A percentile compares a stretch with the other conserved stretches of the same genome.
These are phyloP conservation scores for Mitragyna speciosa DNA, from an alignment of 257 asterid species.

Conservation along the genomic window DNA sequence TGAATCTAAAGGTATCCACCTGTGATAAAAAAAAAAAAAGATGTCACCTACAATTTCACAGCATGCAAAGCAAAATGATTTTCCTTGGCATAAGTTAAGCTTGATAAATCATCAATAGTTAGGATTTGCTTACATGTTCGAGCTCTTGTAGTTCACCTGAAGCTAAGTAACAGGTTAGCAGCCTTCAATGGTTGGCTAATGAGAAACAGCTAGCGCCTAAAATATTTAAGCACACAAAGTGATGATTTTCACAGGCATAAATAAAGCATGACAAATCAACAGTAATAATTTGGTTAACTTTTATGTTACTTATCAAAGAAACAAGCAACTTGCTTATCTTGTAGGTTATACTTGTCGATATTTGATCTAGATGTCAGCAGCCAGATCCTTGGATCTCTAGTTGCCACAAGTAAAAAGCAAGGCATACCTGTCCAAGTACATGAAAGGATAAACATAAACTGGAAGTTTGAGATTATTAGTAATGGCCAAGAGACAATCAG, in stretches of 20 bases:
- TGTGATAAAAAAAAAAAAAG: too few species aligned
- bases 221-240: neutral
- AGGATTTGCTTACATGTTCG: neutral
- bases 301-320: neutral
- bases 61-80: neutral
- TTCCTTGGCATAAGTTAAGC: neutral
- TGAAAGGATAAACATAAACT: neutral
- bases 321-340: neutral
- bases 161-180: too few species aligned
- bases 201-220: neutral
- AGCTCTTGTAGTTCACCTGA: neutral
- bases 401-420: neutral
- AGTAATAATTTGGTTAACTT: neutral
- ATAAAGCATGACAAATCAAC: neutral
- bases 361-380: neutral
- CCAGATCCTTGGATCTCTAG: conserved; percentile 2
- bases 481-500: neutral
- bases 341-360: neutral
- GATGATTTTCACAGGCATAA: neutral
- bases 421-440: conserved; percentile 1
- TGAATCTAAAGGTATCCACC: neutral
- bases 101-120: neutral
- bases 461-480: neutral
- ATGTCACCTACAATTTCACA: neutral
- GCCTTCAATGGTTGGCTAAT: neutral